phyloP scores from a whole-genome alignment of 768 basidiomycete genomes.

The Mycena kentingensis region DNA sequence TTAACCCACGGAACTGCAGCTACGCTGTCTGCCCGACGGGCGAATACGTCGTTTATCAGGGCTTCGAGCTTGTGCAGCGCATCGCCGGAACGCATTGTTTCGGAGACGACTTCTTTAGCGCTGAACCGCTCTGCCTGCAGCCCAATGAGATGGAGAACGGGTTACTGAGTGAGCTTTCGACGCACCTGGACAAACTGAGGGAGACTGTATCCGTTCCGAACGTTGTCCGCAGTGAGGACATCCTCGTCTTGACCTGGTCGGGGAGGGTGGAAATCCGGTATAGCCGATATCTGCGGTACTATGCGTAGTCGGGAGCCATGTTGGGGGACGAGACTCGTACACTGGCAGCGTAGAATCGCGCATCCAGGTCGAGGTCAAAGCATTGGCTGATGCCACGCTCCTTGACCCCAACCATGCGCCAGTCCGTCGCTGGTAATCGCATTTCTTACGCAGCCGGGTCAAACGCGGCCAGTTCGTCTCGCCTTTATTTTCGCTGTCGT shows the following conservation, averaged over 20 bases:
- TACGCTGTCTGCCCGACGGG: constrained; percentile 56
- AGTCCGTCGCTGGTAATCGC: constrained; percentile 54
- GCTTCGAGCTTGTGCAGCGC: constrained; percentile 65
- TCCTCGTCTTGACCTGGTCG: constrained; percentile 77
- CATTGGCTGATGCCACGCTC: constrained; percentile 16
- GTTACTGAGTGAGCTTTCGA: constrained; percentile 4
- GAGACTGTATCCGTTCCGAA: constrained; percentile 66
- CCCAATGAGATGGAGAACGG: background rate
- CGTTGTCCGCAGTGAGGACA: constrained; percentile 59
- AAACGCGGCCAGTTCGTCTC: constrained; percentile 39
- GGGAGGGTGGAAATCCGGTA: constrained; percentile 75
- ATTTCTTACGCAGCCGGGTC: constrained; percentile 47
- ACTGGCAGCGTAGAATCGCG: constrained; percentile 40
- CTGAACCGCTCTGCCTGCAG: constrained; percentile 66
- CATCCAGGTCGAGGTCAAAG: constrained; percentile 19
- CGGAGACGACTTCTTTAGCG: constrained; percentile 54
- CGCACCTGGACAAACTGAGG: constrained; percentile 60
- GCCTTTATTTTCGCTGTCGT: no score
- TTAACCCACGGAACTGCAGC: constrained; percentile 64
- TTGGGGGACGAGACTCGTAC: constrained; percentile 68
- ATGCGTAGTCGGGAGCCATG: constrained; percentile 73
- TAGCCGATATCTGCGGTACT: constrained; percentile 73
- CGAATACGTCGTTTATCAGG: constrained; percentile 76
- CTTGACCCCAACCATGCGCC: constrained; percentile 46
- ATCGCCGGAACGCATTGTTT: constrained; percentile 50